Percentiles rank a stretch among this genome's conserved stretches.
Evolutionary conservation across 768 basidiomycete species (phyloP).

Genomic region (Termitomyces sp.): DNA sequence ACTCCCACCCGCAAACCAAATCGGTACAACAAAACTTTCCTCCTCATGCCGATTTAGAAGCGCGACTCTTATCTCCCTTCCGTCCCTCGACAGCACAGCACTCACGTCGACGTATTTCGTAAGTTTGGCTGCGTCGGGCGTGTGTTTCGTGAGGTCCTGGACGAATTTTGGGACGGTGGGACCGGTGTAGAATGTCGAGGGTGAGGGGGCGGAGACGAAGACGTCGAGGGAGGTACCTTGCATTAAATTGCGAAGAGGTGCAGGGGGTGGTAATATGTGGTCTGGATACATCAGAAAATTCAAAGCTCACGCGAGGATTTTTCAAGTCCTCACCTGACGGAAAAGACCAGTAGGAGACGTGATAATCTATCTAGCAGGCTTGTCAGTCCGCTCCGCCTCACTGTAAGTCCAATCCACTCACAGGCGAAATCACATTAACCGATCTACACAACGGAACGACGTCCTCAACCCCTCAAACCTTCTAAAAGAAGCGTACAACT

Average conservation of each 20-base stretch:
- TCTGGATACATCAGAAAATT: constrained; percentile 21
- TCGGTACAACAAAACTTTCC: constrained; percentile 33
- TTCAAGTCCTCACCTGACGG: constrained; percentile 22
- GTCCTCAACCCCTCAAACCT: background rate
- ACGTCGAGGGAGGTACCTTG: constrained; percentile 41
- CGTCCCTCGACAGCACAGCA: constrained; percentile 33
- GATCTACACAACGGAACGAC: constrained; percentile 21
- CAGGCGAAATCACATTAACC: constrained; percentile 48
- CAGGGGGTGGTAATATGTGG: constrained; percentile 50
- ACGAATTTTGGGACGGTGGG: constrained; percentile 54
- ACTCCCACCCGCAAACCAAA: constrained; percentile 29
- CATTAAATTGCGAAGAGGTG: constrained; percentile 56
- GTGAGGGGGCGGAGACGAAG: constrained; percentile 29
- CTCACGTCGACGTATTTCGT: constrained; percentile 49
- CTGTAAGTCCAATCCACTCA: constrained; percentile 15
- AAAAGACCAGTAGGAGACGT: constrained; percentile 43
- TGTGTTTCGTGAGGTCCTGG: constrained; percentile 33
- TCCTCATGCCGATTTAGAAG: constrained; percentile 49
- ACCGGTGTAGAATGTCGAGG: constrained; percentile 29
- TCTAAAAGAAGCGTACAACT: constrained; percentile 17
- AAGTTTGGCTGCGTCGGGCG: constrained; percentile 28
- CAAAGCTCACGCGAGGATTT: background rate
- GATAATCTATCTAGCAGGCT: constrained; percentile 29
- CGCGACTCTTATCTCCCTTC: constrained; percentile 43
- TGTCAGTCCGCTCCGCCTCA: background rate